A percentile compares a stretch with the other conserved stretches of the same genome.
phyloP scores from a whole-genome alignment of 768 basidiomycete species.

The Agrocybe pediades region DNA sequence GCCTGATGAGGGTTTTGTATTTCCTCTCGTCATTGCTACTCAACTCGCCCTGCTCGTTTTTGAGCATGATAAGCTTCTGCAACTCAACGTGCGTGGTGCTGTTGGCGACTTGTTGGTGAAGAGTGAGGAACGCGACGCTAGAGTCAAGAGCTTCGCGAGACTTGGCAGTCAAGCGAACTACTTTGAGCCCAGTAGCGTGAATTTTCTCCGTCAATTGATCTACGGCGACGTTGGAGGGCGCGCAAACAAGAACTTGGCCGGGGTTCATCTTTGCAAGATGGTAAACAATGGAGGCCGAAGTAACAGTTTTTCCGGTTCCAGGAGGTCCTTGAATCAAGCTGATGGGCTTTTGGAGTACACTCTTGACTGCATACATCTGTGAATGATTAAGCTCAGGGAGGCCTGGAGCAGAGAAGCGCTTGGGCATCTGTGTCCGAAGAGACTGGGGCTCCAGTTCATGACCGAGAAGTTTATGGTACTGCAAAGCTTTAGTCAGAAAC shows the following conservation, averaged over 20 bases:
- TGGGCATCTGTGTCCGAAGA: slow-evolving; percentile 91
- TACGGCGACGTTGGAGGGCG: slow-evolving; percentile 98
- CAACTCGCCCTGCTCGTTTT: slow-evolving; percentile 97
- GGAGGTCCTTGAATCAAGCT: slow-evolving; percentile 98
- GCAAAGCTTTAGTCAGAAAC: slow-evolving; percentile 6
- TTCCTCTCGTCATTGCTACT: slow-evolving; percentile 97
- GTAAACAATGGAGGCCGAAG: slow-evolving; percentile 97
- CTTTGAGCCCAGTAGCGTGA: slow-evolving; percentile 97
- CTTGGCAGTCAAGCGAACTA: slow-evolving; percentile 96
- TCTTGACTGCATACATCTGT: slow-evolving; percentile 99
- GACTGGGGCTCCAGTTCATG: slow-evolving; percentile 97
- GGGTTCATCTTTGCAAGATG: slow-evolving; percentile 99
- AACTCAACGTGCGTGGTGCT: slow-evolving; percentile 95
- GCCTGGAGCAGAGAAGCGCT: slow-evolving; percentile 95
- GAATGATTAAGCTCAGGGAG: slow-evolving; percentile 99
- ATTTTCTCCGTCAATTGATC: slow-evolving; percentile 99
- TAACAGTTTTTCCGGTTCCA: slow-evolving; percentile 98
- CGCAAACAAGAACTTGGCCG: slow-evolving; percentile 97
- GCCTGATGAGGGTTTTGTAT: slow-evolving; percentile 93
- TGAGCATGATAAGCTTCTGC: slow-evolving; percentile 96
- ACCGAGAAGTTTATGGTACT: slow-evolving; percentile 98
- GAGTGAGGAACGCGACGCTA: slow-evolving; percentile 89
- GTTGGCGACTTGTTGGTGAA: slow-evolving; percentile 97
- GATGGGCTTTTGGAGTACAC: slow-evolving; percentile 96
- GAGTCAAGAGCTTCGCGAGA: slow-evolving; percentile 98